A percentile compares a stretch with the other conserved stretches of the same genome.
Evolutionary conservation across 441 rosid species (phyloP).

Genomic region (Populus hybrid): DNA sequence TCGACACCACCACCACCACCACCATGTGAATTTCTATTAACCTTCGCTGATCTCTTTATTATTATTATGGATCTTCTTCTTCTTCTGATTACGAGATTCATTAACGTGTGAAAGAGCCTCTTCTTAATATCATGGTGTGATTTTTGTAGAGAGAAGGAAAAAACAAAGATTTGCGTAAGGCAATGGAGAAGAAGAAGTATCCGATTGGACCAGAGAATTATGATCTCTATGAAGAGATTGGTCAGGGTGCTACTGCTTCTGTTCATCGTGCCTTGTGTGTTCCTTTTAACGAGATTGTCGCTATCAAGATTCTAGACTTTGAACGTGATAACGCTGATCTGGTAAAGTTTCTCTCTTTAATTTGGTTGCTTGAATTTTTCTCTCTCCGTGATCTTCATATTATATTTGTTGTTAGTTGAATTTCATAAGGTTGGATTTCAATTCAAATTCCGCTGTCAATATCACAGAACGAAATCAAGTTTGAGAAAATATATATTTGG

Average conservation of each 20-base stretch:
- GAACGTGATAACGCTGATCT: constrained; percentile 88
- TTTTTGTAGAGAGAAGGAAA: neutral
- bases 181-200: constrained; percentile 86
- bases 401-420: neutral
- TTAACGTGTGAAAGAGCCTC: neutral
- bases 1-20: neutral
- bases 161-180: neutral
- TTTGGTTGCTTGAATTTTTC: neutral
- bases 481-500: neutral
- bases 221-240: constrained; percentile 70
- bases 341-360: constrained; percentile 35
- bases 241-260: constrained; percentile 89
- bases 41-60: neutral
- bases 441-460: neutral
- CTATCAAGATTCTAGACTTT: constrained; percentile 94
- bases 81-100: neutral
- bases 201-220: constrained; percentile 85
- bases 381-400: neutral
- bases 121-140: neutral
- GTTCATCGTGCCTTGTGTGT: constrained; percentile 83
- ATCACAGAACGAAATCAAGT: neutral
- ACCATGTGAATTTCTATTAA: neutral
- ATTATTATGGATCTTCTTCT: neutral
- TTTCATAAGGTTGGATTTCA: neutral
- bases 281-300: constrained; percentile 72